These are phyloP conservation scores for Trametes pubescens DNA, from an alignment of 1,284 basidiomycete genomes.

Conservation along the genomic window DNA sequence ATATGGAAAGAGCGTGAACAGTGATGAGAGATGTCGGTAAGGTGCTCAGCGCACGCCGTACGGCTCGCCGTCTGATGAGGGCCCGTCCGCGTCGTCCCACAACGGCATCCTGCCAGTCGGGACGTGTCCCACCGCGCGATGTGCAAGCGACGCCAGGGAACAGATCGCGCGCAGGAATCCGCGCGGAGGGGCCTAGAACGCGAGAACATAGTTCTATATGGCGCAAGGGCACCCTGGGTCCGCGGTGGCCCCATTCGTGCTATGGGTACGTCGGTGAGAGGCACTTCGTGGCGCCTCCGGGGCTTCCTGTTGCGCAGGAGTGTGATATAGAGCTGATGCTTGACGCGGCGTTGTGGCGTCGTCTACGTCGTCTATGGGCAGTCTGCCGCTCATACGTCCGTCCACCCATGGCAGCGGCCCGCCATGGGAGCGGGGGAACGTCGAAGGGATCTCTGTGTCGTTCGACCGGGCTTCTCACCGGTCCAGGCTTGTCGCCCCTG, in stretches of 20 bases:
- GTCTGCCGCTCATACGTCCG: slow-evolving; percentile 2
- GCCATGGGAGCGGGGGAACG: slow-evolving; percentile 23
- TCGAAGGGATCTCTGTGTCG: slow-evolving; percentile 9
- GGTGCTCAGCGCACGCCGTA: slow-evolving; percentile 1
- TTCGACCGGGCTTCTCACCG: slow-evolving; percentile 14
- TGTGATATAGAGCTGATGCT: slow-evolving; percentile 18
- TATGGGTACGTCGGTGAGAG: slow-evolving; percentile 2
- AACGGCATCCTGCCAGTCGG: slow-evolving; percentile 7
- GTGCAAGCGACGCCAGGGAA: slow-evolving; percentile 14
- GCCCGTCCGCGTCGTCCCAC: slow-evolving; percentile 6
- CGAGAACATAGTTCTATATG: slow-evolving; percentile 19
- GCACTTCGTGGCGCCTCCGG: slow-evolving; percentile 7
- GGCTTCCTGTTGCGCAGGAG: slow-evolving; percentile 22
- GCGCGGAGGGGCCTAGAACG: slow-evolving; percentile 18
- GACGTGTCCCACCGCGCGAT: slow-evolving; percentile 12
- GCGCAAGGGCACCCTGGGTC: slow-evolving; percentile 20
- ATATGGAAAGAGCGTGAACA: not conserved
- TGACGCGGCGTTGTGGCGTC: slow-evolving; percentile 23
- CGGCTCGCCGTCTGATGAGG: slow-evolving; percentile 19
- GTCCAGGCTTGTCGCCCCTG: slow-evolving; percentile 13
- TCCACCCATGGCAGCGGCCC: slow-evolving; percentile 12
- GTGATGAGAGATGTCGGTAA: slow-evolving; percentile 24
- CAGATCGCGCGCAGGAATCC: slow-evolving; percentile 8
- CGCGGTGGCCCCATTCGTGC: slow-evolving; percentile 12
- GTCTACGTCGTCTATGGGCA: not conserved